Evolutionary conservation across 1,139 yeast genomes (phyloP).

Genomic region (Geotrichum bryndzae): DNA sequence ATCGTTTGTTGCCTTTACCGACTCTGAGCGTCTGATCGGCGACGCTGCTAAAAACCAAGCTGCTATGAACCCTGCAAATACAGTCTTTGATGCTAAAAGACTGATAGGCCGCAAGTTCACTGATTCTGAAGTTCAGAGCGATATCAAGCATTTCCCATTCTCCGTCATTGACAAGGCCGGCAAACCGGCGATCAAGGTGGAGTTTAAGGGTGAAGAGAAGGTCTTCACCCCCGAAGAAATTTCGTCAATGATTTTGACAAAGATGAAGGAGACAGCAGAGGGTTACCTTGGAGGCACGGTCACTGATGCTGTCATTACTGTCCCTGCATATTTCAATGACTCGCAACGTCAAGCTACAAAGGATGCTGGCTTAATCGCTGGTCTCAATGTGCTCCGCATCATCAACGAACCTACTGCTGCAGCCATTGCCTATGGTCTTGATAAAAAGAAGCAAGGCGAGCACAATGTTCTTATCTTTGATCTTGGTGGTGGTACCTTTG

Average conservation of each 20-base stretch:
- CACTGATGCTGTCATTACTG: slow-evolving; percentile 86
- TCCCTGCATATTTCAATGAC: slow-evolving; percentile 85
- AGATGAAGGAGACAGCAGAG: slow-evolving; percentile 95
- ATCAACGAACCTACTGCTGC: slow-evolving; percentile 97
- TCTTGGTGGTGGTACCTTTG: slow-evolving; percentile 99
- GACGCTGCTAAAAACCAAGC: slow-evolving; percentile 99
- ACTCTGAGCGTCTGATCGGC: slow-evolving; percentile 94
- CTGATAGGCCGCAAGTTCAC: slow-evolving; percentile 88
- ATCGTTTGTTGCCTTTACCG: slow-evolving; percentile 93
- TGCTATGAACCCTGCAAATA: slow-evolving; percentile 92
- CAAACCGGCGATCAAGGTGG: slow-evolving; percentile 85
- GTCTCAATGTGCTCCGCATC: slow-evolving; percentile 88
- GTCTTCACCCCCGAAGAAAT: slow-evolving; percentile 93
- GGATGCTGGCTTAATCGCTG: slow-evolving; percentile 95
- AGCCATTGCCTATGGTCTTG: slow-evolving; percentile 95
- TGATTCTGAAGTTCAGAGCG: slow-evolving; percentile 86
- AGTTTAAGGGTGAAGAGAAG: slow-evolving; percentile 90
- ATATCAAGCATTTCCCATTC: slow-evolving; percentile 95
- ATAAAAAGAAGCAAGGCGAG: slow-evolving; percentile 84
- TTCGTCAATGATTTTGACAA: slow-evolving; percentile 89
- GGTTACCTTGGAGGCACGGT: slow-evolving; percentile 81
- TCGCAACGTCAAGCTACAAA: slow-evolving; percentile 98
- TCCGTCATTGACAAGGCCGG: slow-evolving; percentile 80
- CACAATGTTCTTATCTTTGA: slow-evolving; percentile 86
- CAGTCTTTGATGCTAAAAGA: slow-evolving; percentile 96